Percentiles rank a stretch among this genome's conserved stretches.
Conservation (phyloP, 495 filamentous ascomycete genomes). For the Penicillium verhagenii region DNA sequence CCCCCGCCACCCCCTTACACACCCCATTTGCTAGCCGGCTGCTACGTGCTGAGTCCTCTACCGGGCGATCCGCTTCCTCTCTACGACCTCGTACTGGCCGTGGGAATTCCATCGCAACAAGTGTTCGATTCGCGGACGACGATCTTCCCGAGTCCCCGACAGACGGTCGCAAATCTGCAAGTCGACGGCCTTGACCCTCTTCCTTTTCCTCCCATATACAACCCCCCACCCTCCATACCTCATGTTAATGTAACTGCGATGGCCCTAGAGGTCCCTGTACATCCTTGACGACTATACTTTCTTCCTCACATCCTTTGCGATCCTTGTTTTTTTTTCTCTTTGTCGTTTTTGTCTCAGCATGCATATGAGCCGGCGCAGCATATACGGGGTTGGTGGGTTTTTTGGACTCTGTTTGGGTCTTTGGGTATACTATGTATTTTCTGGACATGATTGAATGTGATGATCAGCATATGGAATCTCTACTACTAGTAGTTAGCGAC, state of each 20-base stretch:
- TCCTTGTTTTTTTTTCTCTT: slow-evolving; percentile 15
- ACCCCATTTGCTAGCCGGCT: slow-evolving; percentile 49
- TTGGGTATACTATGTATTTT: slow-evolving; percentile 23
- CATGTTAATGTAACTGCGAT: background rate
- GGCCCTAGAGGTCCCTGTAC: slow-evolving; percentile 8
- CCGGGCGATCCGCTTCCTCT: slow-evolving; percentile 27
- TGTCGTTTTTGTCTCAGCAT: slow-evolving; percentile 19
- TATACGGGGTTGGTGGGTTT: slow-evolving; percentile 21
- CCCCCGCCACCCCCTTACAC: slow-evolving; percentile 46
- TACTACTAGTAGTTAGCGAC: background rate
- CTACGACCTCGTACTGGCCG: slow-evolving; percentile 31
- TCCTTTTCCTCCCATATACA: slow-evolving; percentile 12
- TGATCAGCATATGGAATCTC: background rate
- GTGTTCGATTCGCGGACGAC: slow-evolving; percentile 46
- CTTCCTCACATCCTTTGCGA: slow-evolving; percentile 10
- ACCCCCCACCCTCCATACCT: background rate
- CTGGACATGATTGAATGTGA: slow-evolving; percentile 28
- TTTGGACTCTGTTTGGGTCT: slow-evolving; percentile 5
- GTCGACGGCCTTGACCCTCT: slow-evolving; percentile 30
- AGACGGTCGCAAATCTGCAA: slow-evolving; percentile 38
- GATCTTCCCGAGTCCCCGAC: slow-evolving; percentile 45
- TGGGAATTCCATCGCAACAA: slow-evolving; percentile 36
- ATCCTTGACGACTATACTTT: slow-evolving; percentile 16
- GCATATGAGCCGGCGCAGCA: slow-evolving; percentile 31
- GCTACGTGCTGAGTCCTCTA: slow-evolving; percentile 33